Evolutionary conservation across 2,329 filamentous ascomycete species (phyloP).

Genomic region (Colletotrichum sp.): DNA sequence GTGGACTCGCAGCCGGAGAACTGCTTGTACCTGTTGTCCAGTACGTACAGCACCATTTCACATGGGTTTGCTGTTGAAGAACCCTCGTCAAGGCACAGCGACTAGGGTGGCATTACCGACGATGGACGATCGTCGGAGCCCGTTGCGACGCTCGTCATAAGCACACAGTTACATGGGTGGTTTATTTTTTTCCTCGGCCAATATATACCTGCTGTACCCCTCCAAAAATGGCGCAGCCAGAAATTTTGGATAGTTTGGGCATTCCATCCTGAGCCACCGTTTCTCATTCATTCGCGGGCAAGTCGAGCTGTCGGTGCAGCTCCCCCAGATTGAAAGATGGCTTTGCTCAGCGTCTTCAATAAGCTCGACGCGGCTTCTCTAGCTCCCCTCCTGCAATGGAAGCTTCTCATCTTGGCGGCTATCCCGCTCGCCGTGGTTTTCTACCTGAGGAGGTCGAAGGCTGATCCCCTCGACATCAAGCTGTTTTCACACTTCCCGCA

Average conservation of each 20-base stretch:
- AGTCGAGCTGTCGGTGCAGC: not conserved
- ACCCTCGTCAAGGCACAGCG: not conserved
- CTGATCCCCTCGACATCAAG: not conserved
- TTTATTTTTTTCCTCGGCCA: not conserved
- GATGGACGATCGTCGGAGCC: not conserved
- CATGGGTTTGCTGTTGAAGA: not conserved
- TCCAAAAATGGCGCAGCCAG: constrained; percentile 8
- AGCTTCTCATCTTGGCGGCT: not conserved
- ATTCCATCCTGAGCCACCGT: not conserved
- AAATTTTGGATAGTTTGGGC: not conserved
- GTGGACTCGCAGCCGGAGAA: not conserved
- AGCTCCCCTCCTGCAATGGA: not conserved
- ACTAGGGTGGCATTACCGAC: not conserved
- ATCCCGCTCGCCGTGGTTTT: not conserved
- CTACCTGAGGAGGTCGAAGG: not conserved
- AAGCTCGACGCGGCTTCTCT: not conserved
- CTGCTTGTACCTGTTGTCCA: not conserved
- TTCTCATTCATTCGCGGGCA: not conserved
- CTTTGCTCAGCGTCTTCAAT: not conserved
- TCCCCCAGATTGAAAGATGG: not conserved
- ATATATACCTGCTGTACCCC: not conserved
- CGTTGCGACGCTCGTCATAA: not conserved
- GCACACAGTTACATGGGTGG: not conserved
- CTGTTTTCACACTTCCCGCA: constrained; percentile 6
- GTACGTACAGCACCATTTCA: not conserved